phyloP scores from a whole-genome alignment of 345 rosid species.

The Chamaenerion angustifolium region DNA sequence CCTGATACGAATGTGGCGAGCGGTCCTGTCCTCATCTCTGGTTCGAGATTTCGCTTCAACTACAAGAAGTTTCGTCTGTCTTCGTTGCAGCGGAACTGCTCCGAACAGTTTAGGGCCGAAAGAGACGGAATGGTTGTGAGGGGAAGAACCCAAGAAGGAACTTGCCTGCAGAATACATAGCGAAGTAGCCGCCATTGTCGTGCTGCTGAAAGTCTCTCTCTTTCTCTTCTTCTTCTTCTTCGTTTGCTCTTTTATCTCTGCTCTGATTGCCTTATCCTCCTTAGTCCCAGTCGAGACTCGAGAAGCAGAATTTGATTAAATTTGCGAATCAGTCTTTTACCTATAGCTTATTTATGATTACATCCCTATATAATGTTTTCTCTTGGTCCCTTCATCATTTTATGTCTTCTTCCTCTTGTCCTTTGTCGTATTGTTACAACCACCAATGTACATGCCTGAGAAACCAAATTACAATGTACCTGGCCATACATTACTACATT shows the following conservation, averaged over 20 bases:
- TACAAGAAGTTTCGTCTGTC: slow-evolving; percentile 17
- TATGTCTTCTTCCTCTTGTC: too few species aligned
- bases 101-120: slow-evolving; percentile 1
- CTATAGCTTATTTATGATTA: background rate
- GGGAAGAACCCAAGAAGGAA: slow-evolving; percentile 12
- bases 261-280: slow-evolving; percentile 2
- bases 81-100: slow-evolving; percentile 15
- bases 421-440: too few species aligned
- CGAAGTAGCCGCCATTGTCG: slow-evolving; percentile 5
- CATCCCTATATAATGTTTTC: background rate
- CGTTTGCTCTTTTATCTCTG: background rate
- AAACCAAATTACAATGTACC: too few species aligned
- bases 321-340: background rate
- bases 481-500: too few species aligned
- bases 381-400: too few species aligned
- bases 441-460: too few species aligned
- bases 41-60: slow-evolving; percentile 58
- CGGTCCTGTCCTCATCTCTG: slow-evolving; percentile 54
- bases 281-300: background rate
- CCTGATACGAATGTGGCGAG: slow-evolving; percentile 82
- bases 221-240: background rate
- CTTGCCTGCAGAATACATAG: slow-evolving; percentile 6
- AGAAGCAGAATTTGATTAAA: background rate
- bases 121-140: slow-evolving; percentile 3
- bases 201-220: background rate